Evolutionary conservation across 2,329 filamentous ascomycete species (phyloP).

Genomic region (Thyridium curvatum): DNA sequence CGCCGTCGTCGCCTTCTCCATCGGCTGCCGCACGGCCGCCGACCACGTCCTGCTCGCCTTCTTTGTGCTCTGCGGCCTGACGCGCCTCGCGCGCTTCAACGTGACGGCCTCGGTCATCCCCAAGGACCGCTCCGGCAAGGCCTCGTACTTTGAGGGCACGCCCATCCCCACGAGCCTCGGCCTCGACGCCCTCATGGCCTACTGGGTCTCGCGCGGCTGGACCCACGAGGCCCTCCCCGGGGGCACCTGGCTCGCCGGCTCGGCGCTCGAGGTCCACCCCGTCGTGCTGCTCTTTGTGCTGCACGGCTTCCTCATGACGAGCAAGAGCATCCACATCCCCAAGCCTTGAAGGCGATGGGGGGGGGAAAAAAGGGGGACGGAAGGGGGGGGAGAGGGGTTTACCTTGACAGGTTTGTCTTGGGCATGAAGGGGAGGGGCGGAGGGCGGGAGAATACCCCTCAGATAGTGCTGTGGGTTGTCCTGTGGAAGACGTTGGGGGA

Average conservation of each 20-base stretch:
- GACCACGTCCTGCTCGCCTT: constrained; percentile 78
- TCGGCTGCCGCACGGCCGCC: constrained; percentile 76
- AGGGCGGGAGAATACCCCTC: too few species aligned
- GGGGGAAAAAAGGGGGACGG: too few species aligned
- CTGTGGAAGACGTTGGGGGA: too few species aligned
- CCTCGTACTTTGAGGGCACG: constrained; percentile 92
- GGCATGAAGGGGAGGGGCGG: too few species aligned
- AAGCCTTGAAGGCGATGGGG: constrained; percentile 54
- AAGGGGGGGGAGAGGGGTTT: too few species aligned
- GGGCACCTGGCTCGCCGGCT: constrained; percentile 62
- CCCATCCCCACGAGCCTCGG: constrained; percentile 87
- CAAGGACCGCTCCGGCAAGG: constrained; percentile 88
- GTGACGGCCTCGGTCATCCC: constrained; percentile 86
- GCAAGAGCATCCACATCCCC: constrained; percentile 88
- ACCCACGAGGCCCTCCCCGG: constrained; percentile 72
- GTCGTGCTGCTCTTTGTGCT: constrained; percentile 72
- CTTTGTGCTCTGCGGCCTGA: constrained; percentile 93
- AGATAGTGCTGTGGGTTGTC: too few species aligned
- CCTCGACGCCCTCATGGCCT: constrained; percentile 79
- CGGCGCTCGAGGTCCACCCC: constrained; percentile 76
- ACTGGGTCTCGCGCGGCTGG: constrained; percentile 79
- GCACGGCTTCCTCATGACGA: constrained; percentile 93
- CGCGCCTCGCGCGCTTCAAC: constrained; percentile 92
- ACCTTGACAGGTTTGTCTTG: too few species aligned
- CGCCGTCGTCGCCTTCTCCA: constrained; percentile 77